Conservation (phyloP, 1,139 yeast genomes). For the Hanseniaspora gamundiae region DNA sequence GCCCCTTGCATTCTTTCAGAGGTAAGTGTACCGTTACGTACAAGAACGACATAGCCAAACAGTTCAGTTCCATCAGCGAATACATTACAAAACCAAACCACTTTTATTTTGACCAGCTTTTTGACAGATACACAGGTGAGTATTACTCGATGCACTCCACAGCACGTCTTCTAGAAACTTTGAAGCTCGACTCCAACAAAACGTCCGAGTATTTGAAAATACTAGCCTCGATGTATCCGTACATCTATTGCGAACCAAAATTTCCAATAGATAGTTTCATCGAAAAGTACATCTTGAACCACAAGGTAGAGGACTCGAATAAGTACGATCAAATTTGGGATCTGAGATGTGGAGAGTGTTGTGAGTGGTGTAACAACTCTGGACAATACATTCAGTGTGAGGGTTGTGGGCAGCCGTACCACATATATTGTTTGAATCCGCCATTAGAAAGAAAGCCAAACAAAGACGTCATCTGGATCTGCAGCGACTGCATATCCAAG, state of each 20-base stretch:
- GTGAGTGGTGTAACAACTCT: conserved; percentile 64
- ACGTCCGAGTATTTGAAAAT: conserved; percentile 43
- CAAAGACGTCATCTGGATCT: conserved; percentile 89
- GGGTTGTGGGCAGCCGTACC: conserved; percentile 59
- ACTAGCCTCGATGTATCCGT: conserved; percentile 55
- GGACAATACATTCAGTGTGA: conserved; percentile 74
- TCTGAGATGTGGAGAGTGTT: conserved; percentile 55
- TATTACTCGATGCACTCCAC: conserved; percentile 72
- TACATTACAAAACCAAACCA: conserved; percentile 50
- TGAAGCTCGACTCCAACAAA: conserved; percentile 31
- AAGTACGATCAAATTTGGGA: conserved; percentile 26
- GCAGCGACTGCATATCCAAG: conserved; percentile 59
- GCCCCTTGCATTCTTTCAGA: conserved; percentile 66
- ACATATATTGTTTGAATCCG: conserved; percentile 78
- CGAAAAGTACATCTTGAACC: conserved; percentile 14
- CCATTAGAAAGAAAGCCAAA: conserved; percentile 72
- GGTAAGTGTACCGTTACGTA: conserved; percentile 59
- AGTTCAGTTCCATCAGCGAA: conserved; percentile 28
- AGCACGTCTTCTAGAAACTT: conserved; percentile 33
- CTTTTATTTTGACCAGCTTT: conserved; percentile 78
- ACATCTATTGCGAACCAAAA: conserved; percentile 53
- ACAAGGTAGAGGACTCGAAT: conserved; percentile 12
- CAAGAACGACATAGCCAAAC: conserved; percentile 39
- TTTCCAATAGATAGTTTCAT: conserved; percentile 19
- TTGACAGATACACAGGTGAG: conserved; percentile 76